Base-by-base conservation (phyloP, 2,329 filamentous ascomycete genomes). In the Penicillium sclerotiorum region DNA sequence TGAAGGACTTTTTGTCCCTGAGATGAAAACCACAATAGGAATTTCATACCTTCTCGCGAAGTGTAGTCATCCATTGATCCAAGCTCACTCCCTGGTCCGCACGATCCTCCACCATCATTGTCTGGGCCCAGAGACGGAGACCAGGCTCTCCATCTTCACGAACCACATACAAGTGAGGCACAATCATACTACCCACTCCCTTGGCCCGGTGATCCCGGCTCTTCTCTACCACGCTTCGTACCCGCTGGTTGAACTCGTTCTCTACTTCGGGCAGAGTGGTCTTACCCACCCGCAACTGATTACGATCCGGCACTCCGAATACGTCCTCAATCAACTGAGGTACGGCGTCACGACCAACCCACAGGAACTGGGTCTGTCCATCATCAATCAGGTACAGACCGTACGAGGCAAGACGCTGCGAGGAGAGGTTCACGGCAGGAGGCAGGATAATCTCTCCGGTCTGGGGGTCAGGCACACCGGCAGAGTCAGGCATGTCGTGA, bases 341-440 rank as follows among this genome's bases (percentile, higher is more conserved):
- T 22, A 99, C 90, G 1, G 93, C 88, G 60, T 99, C 93, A 28
- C 92, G 86, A 12, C 94, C 94, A 17, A 97, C 82, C 94, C 94
- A 99, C 40, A 99, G 75, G 80, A 99, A 99, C 70, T 99, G 94
- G 5, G 90, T 96, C 73, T 96, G 93, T 2, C 92, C 92, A 65
- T 99, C 94, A 63, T 99, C 94, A 62, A 99, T 94, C 50, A 99
- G 82, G 72, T 99, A 99, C 15, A 99, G 77, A 22, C 94, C 94
- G 66, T 95, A 96, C 1, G 91, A 83, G 3, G 90, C 89, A 42
- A 99, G 82, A 39, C 88, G 84, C 70, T 93, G 90, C 1, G 92
- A 96, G 3, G 90, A 91, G 50, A 97, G 80, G 70, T 96, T 96
- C 64, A 90, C 62, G 0, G 89, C 80, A 4, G 89, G 90, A 20